Base-by-base conservation (phyloP, 2,329 filamentous ascomycete species). In the Alternaria hordeiaustralica region DNA sequence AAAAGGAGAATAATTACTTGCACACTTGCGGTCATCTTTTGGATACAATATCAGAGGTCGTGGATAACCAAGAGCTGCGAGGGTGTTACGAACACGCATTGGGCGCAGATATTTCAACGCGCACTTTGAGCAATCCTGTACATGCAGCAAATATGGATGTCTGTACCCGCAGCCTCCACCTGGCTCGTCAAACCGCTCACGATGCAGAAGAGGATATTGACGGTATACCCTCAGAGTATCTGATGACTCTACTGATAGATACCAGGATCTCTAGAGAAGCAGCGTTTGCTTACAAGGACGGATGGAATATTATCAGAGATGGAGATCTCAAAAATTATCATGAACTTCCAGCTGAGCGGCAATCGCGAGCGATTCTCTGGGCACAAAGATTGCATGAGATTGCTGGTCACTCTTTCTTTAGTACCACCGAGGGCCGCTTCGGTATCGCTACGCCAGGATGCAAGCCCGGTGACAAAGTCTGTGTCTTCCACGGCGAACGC, bases 131-230 rank as follows among this genome's bases (percentile, higher is more conserved):
- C 5, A 23, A 51, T 23, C 18, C 28, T 23, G 3, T 23, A 7
- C 49, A 51, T 15, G 28, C 28, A 6, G 20, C 28, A n/a, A 23
- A 36, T 12, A 28, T 51, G 1, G 18, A 51, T 13, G 6, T n/a
- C 1, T 36, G 4, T 18, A 36, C 8, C 2, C 18, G 18, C 0
- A 25, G 49, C 33, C 49, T 53, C 6, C 6, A 2, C 0, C 13
- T 53, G 6, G 49, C 28, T 15, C 2, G 20, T 8, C 49, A 4
- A n/a, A 41, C 20, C 1, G 20, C 9, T 25, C n/a, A 9, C 3
- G 0, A 1, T 0, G 5, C 28, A 25, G 3, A 12, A 12, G 9
- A 25, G 0, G 1, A 3, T 5, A 8, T 1, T 0, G 3, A n/a
- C 1, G 23, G 5, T n/a, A 3, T 36, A 8, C 20, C 28, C 0